Evolutionary conservation across 495 filamentous ascomycete species (phyloP), one percentile per base, ranked within the genome.

Genomic region (Hypoxylon trugodes): DNA sequence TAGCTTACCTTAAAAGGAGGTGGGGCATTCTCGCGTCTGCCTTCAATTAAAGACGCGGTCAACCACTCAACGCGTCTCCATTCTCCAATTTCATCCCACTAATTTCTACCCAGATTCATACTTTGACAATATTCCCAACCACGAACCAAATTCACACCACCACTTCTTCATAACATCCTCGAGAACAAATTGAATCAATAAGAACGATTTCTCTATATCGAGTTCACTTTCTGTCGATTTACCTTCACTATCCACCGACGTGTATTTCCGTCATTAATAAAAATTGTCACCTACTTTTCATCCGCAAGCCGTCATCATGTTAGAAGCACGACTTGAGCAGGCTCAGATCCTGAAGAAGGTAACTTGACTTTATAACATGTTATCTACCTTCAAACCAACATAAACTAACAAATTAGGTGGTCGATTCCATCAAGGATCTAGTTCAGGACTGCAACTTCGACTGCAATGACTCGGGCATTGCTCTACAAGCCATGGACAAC

Each of bases 361-460:
- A 77, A 48, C 77, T 38, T n/a, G 25, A 50, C 33, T 5, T 46
- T 26, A 18, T 12, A 18, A 28, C 52, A 9, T 26, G 15, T 1
- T 35, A 36, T 19, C 13, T 28, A 1, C 28, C 33, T 12, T 13
- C 6, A 24, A 52, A 30, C 54, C n/a, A n/a, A n/a, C n/a, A n/a
- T 53, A 38, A 30, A 16, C 43, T 58, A 35, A 65, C 36, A 30
- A 16, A 61, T 40, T 69, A 97, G 94, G 91, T 97, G 64, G 93
- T 98, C 76, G 96, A 98, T 76, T 92, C 95, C 59, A 96, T 99
- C 87, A 98, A 97, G 79, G 96, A 99, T 70, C 87, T 99, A 22
- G 95, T 99, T 46, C 95, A 98, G 79, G 94, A 98, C 81, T 98
- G 96, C 86, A 99, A 99, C 81, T 99, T 99, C 80, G 95, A 99